A percentile compares a stretch with the other conserved stretches of the same genome.
Conservation (phyloP, 2,329 filamentous ascomycete genomes). For the Helminthosporium solani region DNA sequence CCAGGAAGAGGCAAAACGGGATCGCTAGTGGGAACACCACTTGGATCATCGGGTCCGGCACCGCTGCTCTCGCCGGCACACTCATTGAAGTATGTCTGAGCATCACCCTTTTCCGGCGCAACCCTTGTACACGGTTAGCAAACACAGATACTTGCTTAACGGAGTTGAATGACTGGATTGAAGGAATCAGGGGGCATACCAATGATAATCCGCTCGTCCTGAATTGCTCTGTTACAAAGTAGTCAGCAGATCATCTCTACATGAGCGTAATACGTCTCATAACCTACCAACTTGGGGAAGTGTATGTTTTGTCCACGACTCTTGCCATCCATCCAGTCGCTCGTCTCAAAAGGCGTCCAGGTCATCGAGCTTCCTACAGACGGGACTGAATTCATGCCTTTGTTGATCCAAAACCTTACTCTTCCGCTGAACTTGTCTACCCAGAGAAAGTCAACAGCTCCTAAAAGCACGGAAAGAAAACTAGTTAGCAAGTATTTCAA, state of each 20-base stretch:
- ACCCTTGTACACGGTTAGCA: no score
- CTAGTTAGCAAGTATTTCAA: no score
- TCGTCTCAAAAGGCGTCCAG: conserved; percentile 4
- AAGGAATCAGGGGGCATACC: no score
- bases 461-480: no score
- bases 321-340: conserved; percentile 6
- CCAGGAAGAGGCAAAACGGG: no score
- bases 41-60: no score
- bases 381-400: conserved; percentile 12
- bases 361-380: conserved; percentile 14
- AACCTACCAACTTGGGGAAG: conserved; percentile 7
- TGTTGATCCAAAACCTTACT: conserved; percentile 36
- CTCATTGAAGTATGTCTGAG: no score
- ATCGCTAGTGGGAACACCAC: no score
- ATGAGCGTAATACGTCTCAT: background rate
- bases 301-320: conserved; percentile 14
- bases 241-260: background rate
- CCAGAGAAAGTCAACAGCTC: conserved; percentile 26
- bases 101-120: no score
- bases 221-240: background rate
- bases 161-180: no score
- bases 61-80: no score
- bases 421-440: conserved; percentile 41
- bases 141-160: no score
- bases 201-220: conserved; percentile 6